Evolutionary conservation across 208 protist genomes (phyloP).

Genomic region (Phytomonas serpens): DNA sequence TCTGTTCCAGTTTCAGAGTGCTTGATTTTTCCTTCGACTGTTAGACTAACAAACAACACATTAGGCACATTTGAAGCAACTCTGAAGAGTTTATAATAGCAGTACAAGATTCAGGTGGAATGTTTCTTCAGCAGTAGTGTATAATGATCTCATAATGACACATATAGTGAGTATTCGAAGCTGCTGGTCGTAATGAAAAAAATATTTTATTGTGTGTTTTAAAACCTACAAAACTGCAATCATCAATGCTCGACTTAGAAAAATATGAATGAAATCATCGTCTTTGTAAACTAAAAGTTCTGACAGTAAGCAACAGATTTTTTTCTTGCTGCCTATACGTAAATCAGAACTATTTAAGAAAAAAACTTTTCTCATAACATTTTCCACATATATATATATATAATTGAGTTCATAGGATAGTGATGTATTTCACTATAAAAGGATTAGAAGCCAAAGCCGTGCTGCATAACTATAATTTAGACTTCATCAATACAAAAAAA

Average conservation of each 20-base stretch:
- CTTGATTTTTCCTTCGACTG: neutral
- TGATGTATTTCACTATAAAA: constrained; percentile 5
- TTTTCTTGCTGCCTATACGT: neutral
- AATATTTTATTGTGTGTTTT: neutral
- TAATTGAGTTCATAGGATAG: neutral
- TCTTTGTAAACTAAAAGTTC: neutral
- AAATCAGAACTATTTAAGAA: neutral
- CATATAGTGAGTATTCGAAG: neutral
- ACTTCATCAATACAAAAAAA: constrained; percentile 4
- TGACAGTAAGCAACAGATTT: neutral
- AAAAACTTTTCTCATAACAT: neutral
- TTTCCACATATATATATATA: neutral
- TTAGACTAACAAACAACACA: neutral
- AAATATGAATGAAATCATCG: neutral
- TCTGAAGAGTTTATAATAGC: neutral
- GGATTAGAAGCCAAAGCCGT: neutral
- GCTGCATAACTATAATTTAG: neutral
- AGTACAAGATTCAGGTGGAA: neutral
- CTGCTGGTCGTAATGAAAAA: neutral
- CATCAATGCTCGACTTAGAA: neutral
- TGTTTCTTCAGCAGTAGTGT: neutral
- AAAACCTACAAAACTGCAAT: too few species aligned
- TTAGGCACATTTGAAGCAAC: neutral
- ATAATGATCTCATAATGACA: neutral
- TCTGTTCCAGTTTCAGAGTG: neutral